Percentiles rank a stretch among this genome's conserved stretches.
phyloP scores from a whole-genome alignment of 768 basidiomycete species.

The Serpula lacrymans region DNA sequence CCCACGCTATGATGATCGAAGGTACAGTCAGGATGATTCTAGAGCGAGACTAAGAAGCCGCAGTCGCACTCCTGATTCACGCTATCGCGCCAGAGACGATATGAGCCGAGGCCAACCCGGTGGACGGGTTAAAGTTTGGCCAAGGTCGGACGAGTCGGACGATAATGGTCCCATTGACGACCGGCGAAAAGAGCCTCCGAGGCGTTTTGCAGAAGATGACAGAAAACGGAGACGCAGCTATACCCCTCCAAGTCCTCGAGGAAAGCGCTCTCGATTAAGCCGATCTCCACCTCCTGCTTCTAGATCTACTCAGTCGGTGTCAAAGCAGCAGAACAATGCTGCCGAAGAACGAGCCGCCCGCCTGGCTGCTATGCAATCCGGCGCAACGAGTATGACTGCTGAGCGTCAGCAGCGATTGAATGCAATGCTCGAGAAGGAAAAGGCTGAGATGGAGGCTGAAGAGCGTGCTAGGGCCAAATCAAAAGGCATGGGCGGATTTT shows the following conservation, averaged over 20 bases:
- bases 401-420: conserved; percentile 74
- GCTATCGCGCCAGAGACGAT: conserved; percentile 11
- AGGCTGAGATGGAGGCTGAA: conserved; percentile 71
- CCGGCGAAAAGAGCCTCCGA: conserved; percentile 21
- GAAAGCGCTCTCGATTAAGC: conserved; percentile 52
- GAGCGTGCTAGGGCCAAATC: conserved; percentile 64
- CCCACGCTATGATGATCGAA: conserved; percentile 16
- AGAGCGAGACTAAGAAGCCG: conserved; percentile 19
- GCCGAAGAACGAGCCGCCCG: conserved; percentile 70
- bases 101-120: conserved; percentile 4
- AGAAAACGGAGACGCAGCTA: conserved; percentile 40
- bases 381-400: conserved; percentile 61
- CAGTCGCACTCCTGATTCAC: conserved; percentile 26
- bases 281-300: conserved; percentile 35
- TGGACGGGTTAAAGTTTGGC: conserved; percentile 36
- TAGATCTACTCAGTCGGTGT: conserved; percentile 6
- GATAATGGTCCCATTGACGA: conserved; percentile 30
- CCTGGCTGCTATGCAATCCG: conserved; percentile 84
- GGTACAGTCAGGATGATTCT: conserved; percentile 13
- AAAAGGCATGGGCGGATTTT: conserved; percentile 77
- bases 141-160: conserved; percentile 53
- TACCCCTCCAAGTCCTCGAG: conserved; percentile 19
- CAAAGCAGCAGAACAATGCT: conserved; percentile 17
- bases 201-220: conserved; percentile 26
- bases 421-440: conserved; percentile 70